phyloP scores from a whole-genome alignment of 2,329 filamentous ascomycete genomes.

The Dryadomyces quercivorus region DNA sequence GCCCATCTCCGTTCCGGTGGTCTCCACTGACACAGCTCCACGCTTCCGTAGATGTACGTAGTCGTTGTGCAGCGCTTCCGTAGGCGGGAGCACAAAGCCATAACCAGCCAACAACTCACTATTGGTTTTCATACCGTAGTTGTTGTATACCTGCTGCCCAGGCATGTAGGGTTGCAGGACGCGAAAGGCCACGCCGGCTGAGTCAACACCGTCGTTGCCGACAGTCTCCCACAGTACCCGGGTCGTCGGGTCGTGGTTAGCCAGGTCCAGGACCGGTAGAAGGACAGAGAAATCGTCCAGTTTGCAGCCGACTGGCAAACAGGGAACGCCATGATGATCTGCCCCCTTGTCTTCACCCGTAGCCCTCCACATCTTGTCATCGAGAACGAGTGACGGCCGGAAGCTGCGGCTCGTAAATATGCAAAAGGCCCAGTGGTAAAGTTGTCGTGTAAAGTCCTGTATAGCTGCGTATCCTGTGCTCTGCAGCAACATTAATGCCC shows the following conservation, averaged over 20 bases:
- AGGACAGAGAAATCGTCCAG: constrained; percentile 55
- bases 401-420: constrained; percentile 56
- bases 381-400: constrained; percentile 44
- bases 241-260: constrained; percentile 55
- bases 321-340: constrained; percentile 15
- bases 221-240: constrained; percentile 44
- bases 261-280: constrained; percentile 58
- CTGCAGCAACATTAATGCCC: constrained; percentile 26
- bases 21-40: not conserved
- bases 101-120: constrained; percentile 56
- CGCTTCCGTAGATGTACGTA: constrained; percentile 44
- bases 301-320: constrained; percentile 23
- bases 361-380: constrained; percentile 14
- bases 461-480: constrained; percentile 16
- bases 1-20: no score
- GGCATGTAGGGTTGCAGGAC: constrained; percentile 30
- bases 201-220: not conserved
- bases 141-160: constrained; percentile 52
- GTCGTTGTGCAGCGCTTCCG: constrained; percentile 41
- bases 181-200: constrained; percentile 24
- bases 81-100: constrained; percentile 43
- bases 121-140: constrained; percentile 64
- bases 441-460: constrained; percentile 28
- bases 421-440: constrained; percentile 54
- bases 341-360: not conserved